These are phyloP conservation scores for Spathaspora gorwiae DNA, from an alignment of 805 yeast species.

Conservation along the genomic window DNA sequence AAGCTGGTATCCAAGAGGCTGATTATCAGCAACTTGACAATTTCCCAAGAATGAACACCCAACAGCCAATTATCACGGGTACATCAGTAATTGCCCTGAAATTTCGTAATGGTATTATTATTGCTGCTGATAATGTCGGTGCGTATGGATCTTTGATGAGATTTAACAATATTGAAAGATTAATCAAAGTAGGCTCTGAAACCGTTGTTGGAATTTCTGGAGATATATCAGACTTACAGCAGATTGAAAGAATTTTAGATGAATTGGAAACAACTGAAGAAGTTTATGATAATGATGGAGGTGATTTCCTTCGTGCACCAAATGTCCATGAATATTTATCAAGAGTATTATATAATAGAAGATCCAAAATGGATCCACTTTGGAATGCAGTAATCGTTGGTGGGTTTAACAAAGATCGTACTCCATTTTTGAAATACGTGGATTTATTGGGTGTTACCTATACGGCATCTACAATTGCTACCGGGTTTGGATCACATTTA, in stretches of 20 bases:
- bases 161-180: constrained; percentile 79
- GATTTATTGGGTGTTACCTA: constrained; percentile 91
- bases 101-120: constrained; percentile 81
- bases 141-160: constrained; percentile 92
- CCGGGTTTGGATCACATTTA: constrained; percentile 94
- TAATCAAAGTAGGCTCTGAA: constrained; percentile 75
- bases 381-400: constrained; percentile 95
- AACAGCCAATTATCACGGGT: constrained; percentile 93
- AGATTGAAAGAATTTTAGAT: constrained; percentile 67
- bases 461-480: constrained; percentile 82
- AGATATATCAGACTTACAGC: constrained; percentile 90
- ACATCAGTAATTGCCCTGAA: constrained; percentile 91
- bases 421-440: constrained; percentile 76
- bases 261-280: constrained; percentile 71
- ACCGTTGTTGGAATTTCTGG: constrained; percentile 94
- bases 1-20: constrained; percentile 39
- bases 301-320: constrained; percentile 65
- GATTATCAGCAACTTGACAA: constrained; percentile 12
- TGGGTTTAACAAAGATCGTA: constrained; percentile 65
- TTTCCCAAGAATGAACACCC: constrained; percentile 81
- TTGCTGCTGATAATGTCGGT: constrained; percentile 92
- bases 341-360: constrained; percentile 76
- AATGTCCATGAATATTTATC: constrained; percentile 85
- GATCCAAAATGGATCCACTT: constrained; percentile 91
- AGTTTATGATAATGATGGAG: constrained; percentile 68